Evolutionary conservation across 2,329 filamentous ascomycete species (phyloP).

Genomic region (Colletotrichum truncatum): DNA sequence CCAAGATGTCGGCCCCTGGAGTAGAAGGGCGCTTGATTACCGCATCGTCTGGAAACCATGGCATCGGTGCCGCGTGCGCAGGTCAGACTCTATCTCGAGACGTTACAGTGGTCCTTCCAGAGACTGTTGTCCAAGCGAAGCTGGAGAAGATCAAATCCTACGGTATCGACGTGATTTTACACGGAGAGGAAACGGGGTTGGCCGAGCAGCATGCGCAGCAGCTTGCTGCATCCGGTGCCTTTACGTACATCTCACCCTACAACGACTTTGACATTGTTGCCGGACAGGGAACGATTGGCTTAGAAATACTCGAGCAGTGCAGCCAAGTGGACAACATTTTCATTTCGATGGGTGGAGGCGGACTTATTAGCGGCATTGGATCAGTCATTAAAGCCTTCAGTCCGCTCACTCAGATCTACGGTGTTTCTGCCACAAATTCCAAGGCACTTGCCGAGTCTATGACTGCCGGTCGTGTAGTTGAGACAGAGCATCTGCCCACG

Average conservation of each 20-base stretch:
- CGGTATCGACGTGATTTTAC: conserved; percentile 33
- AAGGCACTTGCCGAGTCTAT: conserved; percentile 35
- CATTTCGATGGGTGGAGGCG: conserved; percentile 36
- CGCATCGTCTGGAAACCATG: conserved; percentile 35
- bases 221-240: conserved; percentile 32
- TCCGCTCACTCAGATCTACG: conserved; percentile 32
- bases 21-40: conserved; percentile 29
- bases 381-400: conserved; percentile 36
- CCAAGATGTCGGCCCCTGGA: conserved; percentile 33
- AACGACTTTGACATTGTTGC: conserved; percentile 34
- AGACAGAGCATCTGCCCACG: conserved; percentile 34
- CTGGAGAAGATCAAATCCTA: conserved; percentile 34
- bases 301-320: conserved; percentile 36
- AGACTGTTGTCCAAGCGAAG: conserved; percentile 32
- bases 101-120: conserved; percentile 34
- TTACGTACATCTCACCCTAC: conserved; percentile 36
- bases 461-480: conserved; percentile 30
- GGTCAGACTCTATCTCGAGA: conserved; percentile 16
- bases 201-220: conserved; percentile 35
- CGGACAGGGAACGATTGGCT: conserved; percentile 32
- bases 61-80: conserved; percentile 33
- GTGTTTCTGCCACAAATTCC: conserved; percentile 33
- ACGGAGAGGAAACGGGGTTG: conserved; percentile 33
- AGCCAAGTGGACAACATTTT: conserved; percentile 33
- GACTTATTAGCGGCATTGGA: conserved; percentile 35